A percentile compares a stretch with the other conserved stretches of the same genome.
phyloP scores from a whole-genome alignment of 352 stramenopile species.

The Pythium utonaiense region DNA sequence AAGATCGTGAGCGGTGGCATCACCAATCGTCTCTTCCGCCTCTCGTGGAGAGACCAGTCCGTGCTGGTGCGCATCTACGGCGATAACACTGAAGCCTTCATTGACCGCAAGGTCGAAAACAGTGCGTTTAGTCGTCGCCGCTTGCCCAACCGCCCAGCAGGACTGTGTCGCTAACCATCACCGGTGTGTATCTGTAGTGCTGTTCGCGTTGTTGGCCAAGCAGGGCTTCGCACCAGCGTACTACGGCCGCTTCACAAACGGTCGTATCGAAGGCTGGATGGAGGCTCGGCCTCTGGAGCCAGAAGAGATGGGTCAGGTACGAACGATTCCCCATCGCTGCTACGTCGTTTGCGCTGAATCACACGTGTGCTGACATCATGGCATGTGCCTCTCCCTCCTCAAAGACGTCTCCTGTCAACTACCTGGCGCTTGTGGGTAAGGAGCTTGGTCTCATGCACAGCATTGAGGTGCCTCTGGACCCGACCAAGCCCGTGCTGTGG shows the following conservation, averaged over 20 bases:
- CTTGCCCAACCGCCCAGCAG: background rate
- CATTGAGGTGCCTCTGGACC: conserved; percentile 67
- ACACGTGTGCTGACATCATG: conserved; percentile 10
- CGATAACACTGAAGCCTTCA: conserved; percentile 91
- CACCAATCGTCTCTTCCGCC: conserved; percentile 91
- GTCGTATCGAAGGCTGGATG: conserved; percentile 90
- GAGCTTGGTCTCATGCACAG: conserved; percentile 88
- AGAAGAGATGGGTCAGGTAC: conserved; percentile 77
- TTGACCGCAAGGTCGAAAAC: conserved; percentile 91
- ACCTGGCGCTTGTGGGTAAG: conserved; percentile 80
- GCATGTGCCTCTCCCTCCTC: too few species aligned
- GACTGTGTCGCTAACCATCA: too few species aligned
- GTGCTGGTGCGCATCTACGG: conserved; percentile 91
- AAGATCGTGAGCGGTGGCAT: conserved; percentile 90
- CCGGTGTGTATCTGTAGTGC: conserved; percentile 31
- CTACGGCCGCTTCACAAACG: conserved; percentile 90
- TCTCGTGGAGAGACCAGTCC: conserved; percentile 64
- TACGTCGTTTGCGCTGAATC: background rate
- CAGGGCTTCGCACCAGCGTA: conserved; percentile 87
- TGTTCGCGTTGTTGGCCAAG: conserved; percentile 82
- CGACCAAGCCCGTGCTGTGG: conserved; percentile 67
- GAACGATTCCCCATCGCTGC: too few species aligned
- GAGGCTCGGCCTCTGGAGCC: conserved; percentile 79
- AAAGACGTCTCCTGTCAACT: conserved; percentile 71
- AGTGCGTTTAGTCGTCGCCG: conserved; percentile 37